Base-by-base conservation (phyloP, 345 rosid genomes). In the Eucalyptus paniculata region DNA sequence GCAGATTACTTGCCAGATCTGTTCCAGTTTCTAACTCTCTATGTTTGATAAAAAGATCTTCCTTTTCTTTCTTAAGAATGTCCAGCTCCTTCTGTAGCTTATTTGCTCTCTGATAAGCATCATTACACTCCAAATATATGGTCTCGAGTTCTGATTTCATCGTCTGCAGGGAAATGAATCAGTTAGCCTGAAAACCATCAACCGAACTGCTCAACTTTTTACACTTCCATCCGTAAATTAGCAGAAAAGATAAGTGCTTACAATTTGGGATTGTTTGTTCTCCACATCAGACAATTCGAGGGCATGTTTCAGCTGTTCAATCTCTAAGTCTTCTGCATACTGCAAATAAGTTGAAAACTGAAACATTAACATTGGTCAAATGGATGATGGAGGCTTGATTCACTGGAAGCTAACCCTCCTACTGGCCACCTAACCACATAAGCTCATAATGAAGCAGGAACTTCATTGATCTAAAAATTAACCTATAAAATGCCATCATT, bases 251-350 rank as follows among this genome's bases (percentile, higher is more conserved):
- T 21, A 77, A 90, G 56, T 88, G 88, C 92, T 94, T 93, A 95
- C 98, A 93, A 92, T 93, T 88, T 93, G 93, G 86, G 93, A 88
- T 87, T 89, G 91, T 82, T 87, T 91, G 88, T 92, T 95, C 89
- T 89, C 89, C 53, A 89, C 90, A 90, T 90, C 91, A 91, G 91
- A 92, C 85, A 62, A 90, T 87, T 86, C 88, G 42, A 94, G 91
- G 87, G 93, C 92, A 88, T 93, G 89, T 88, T 92, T 92, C 86
- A 95, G 94, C 91, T 90, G 93, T 89, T 94, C 97, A 89, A 95
- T 91, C 90, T 94, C 95, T 86, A 89, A 89, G 94, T 92, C 93
- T 93, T 94, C 89, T 93, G 94, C 88, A 88, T 80, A 87, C 99
- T 95, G 93, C 89, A 92, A 86, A 80, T 83, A 53, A 88, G 90